Base-by-base conservation (phyloP, 768 basidiomycete species). In the Hypholoma sublateritium region DNA sequence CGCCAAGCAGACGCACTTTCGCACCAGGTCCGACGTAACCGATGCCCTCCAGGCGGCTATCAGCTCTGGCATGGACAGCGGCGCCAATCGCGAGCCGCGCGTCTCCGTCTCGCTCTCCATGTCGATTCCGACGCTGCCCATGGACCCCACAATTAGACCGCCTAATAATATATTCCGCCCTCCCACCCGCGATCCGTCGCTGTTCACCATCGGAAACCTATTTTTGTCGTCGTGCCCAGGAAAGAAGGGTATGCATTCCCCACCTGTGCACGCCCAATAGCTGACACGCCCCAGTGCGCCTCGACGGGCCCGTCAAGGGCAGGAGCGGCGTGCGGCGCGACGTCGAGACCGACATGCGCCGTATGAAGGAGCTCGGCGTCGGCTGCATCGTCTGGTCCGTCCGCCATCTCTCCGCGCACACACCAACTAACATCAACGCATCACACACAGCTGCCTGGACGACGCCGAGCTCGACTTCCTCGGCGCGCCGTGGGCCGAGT, bases 171-270 rank as follows among this genome's bases (percentile, higher is more conserved):
- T 32, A 1, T 9, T 7, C 28, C 28, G 28, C 28, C 28, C 28
- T 32, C 28, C 28, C 5, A 32, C 9, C 9, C 28, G 28, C 50
- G 16, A 46, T 48, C 24, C 39, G 47, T 22, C 64, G 53, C 17
- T 49, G 52, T 43, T 71, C 73, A 65, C 65, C 12, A 72, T 96
- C 8, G 95, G 95, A n/a, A 98, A 98, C 69, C 73, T 98, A 19
- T 80, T 88, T 50, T 71, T 98, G 32, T 93, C 91, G 5, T 94
- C 91, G 5, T 98, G 96, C 74, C 95, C 95, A 2, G 95, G 95
- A 4, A 98, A 98, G 72, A 94, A 97, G 80, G 87, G 89, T 87
- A 28, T 9, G 70, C 24, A 37, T 52, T 41, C n/a, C n/a, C 4
- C 8, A n/a, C 6, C 19, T 43, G 17, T 22, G 21, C 12, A 6